Conservation (phyloP, 108 stramenopile species). For the Fragilariopsis cylindrus region DNA sequence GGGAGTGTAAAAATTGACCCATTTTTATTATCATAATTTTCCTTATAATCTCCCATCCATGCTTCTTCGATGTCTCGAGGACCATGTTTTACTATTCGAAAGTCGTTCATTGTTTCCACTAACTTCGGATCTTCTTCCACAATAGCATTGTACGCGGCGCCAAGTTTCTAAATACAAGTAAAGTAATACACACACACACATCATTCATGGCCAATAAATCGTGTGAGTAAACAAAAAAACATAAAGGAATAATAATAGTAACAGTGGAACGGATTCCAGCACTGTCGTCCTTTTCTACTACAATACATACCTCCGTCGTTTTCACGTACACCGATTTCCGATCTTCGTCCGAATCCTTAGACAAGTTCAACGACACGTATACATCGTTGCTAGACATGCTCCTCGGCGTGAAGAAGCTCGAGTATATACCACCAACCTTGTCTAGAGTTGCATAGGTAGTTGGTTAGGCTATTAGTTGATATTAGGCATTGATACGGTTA, state of each 20-base stretch:
- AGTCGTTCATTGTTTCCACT: neutral
- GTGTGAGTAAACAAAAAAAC: too few relatives aligned
- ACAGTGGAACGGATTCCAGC: neutral
- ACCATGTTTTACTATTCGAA: neutral
- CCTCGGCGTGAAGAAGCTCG: neutral
- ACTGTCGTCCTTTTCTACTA: neutral
- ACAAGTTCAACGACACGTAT: constrained; percentile 12
- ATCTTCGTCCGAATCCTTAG: constrained; percentile 3
- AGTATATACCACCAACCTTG: too few relatives aligned
- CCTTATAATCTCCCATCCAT: constrained; percentile 21
- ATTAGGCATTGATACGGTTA: too few relatives aligned
- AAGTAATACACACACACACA: too few relatives aligned
- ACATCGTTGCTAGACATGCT: constrained; percentile 11
- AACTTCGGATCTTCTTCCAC: neutral
- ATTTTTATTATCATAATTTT: neutral
- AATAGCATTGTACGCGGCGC: neutral
- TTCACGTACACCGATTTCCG: neutral
- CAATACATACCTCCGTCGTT: neutral
- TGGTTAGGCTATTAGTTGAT: too few relatives aligned
- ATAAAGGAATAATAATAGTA: neutral
- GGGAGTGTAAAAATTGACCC: constrained; percentile 1
- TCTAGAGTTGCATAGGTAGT: too few relatives aligned
- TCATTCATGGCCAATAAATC: too few relatives aligned
- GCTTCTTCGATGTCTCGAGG: constrained; percentile 9
- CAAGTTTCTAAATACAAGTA: neutral